Percentiles rank a stretch among this genome's conserved stretches.
Conservation (phyloP, 108 stramenopile species). For the Skeletonema menzelii region DNA sequence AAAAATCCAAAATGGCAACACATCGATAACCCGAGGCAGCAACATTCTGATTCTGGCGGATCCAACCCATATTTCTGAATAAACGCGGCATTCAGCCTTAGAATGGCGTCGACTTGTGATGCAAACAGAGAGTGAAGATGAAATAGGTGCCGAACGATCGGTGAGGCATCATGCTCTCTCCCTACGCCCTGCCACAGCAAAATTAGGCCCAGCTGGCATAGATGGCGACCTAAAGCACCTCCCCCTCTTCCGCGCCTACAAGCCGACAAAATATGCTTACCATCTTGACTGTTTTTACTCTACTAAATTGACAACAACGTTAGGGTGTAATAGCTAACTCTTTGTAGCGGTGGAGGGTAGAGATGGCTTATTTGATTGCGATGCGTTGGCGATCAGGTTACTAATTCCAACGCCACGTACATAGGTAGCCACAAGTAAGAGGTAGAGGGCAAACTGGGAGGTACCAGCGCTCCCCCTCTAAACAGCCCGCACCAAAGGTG, state of each 20-base stretch:
- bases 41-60: background rate
- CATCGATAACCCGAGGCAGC: background rate
- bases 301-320: background rate
- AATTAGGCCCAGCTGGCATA: background rate
- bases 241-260: background rate
- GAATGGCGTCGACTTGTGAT: slow-evolving; percentile 4
- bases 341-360: background rate
- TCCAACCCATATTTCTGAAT: background rate
- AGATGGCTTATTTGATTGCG: background rate
- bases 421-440: background rate
- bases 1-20: background rate
- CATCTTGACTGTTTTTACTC: slow-evolving; percentile 29
- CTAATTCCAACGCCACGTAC: background rate
- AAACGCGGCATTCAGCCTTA: slow-evolving; percentile 6
- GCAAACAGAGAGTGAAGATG: background rate
- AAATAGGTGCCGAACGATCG: background rate
- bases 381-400: background rate
- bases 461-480: background rate
- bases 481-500: background rate
- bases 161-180: background rate
- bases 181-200: background rate
- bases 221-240: background rate
- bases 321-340: background rate
- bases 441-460: background rate
- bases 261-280: slow-evolving; percentile 25